Evolutionary conservation across 164 flowering plant genomes (phyloP).

Genomic region (Chimonanthus praecox): DNA sequence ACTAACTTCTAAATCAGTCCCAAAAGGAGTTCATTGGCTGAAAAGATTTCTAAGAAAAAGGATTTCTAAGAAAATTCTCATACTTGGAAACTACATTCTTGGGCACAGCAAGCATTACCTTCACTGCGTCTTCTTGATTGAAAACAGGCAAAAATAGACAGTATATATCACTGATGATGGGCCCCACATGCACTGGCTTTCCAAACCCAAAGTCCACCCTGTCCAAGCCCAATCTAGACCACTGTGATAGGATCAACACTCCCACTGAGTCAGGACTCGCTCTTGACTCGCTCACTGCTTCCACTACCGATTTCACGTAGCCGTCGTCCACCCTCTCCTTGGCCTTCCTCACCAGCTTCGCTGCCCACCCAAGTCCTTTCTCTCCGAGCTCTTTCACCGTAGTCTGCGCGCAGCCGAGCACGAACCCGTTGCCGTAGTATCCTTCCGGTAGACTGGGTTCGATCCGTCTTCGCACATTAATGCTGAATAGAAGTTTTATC

Average conservation of each 20-base stretch:
- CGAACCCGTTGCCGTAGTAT: conserved; percentile 71
- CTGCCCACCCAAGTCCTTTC: conserved; percentile 37
- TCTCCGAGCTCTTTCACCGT: conserved; percentile 35
- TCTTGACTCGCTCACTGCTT: conserved; percentile 30
- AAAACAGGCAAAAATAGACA: conserved; percentile 56
- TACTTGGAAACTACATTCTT: conserved; percentile 35
- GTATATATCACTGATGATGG: conserved; percentile 45
- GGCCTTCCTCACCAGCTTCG: conserved; percentile 40
- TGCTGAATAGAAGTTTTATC: conserved; percentile 46
- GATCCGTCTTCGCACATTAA: conserved; percentile 46
- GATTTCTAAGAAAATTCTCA: conserved; percentile 25
- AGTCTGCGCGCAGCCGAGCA: conserved; percentile 51
- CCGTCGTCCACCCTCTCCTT: conserved; percentile 49
- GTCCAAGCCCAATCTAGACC: conserved; percentile 73
- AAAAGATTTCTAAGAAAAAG: not conserved
- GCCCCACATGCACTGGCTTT: conserved; percentile 49
- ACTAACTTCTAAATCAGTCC: not conserved
- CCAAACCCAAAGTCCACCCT: conserved; percentile 75
- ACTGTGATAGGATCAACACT: conserved; percentile 59
- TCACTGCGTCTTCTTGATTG: conserved; percentile 39
- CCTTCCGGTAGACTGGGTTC: conserved; percentile 57
- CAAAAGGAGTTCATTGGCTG: not conserved
- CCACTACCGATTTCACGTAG: conserved; percentile 40
- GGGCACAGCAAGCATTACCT: conserved; percentile 66
- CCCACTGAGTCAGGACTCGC: conserved; percentile 62